phyloP scores from a whole-genome alignment of 306 rosid genomes.

The Crotalaria pallida region DNA sequence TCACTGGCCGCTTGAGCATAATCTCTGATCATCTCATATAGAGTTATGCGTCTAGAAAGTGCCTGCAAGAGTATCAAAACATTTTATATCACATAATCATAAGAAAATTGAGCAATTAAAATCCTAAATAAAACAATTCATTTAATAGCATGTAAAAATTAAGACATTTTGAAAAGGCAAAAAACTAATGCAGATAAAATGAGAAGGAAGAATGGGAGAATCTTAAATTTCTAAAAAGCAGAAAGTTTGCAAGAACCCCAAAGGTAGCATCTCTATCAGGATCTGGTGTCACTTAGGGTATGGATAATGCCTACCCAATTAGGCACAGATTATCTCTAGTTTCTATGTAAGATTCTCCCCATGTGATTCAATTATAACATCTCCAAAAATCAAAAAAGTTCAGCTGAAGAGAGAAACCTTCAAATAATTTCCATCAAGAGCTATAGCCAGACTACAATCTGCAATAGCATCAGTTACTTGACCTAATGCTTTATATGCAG shows the following conservation, averaged over 20 bases:
- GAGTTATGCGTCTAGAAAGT: slow-evolving; percentile 80
- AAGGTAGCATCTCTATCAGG: neutral
- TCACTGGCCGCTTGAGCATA: slow-evolving; percentile 83
- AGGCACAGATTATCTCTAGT: neutral
- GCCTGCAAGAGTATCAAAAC: slow-evolving; percentile 52
- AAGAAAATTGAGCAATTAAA: neutral
- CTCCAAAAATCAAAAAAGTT: neutral
- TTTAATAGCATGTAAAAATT: neutral
- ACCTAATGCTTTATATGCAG: slow-evolving; percentile 86
- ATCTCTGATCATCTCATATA: slow-evolving; percentile 84
- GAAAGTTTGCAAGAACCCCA: neutral
- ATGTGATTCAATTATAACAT: slow-evolving; percentile 4
- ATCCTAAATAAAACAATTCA: slow-evolving; percentile 8
- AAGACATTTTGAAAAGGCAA: neutral
- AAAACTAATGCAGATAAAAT: slow-evolving; percentile 10
- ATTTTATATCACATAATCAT: neutral
- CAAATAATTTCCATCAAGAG: slow-evolving; percentile 83
- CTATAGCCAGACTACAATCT: slow-evolving; percentile 92
- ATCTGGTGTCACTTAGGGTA: neutral
- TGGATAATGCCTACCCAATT: slow-evolving; percentile 11
- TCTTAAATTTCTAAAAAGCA: neutral
- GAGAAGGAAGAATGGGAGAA: neutral
- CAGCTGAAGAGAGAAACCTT: slow-evolving; percentile 56
- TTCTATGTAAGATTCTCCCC: neutral
- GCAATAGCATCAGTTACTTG: slow-evolving; percentile 91